Base-by-base conservation (phyloP, 257 asterid species). In the Pogostemon cablin region DNA sequence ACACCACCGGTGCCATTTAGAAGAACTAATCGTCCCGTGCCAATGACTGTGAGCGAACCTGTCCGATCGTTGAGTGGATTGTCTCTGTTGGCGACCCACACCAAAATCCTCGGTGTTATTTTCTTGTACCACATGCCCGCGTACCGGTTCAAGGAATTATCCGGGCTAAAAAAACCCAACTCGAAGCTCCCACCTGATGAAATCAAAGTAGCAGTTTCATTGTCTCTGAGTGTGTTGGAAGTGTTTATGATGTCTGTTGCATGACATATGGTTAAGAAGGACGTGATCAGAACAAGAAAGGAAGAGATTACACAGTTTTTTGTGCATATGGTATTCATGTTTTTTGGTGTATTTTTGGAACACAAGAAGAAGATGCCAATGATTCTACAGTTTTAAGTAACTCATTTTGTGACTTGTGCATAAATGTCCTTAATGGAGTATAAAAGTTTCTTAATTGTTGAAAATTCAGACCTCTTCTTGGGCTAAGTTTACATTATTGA, bases 61-160 rank as follows among this genome's bases (percentile, higher is more conserved):
- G 82, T 65, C 37, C 61, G 6, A 25, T 49, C 62, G 0, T 25
- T 53, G 9, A 82, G 46, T 2, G 89, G 88, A 34, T 25, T 34
- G 37, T 68, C 79, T 61, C 79, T 62, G 50, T 86, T 86, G 44
- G 82, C 84, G 20, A 86, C 85, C 91, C 88, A 86, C 4, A 83
- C 84, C 5, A 84, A 75, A 7, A 79, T 77, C 7, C 5, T 59
- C 9, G 2, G 7, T 9, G 63, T 9, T 1, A 81, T 59, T 46
- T 73, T 68, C 41, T 83, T 77, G 81, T 81, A 86, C 91, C 91
- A 79, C 50, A 83, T 81, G 0, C 86, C 88, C 1, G 83, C 77
- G 12, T 81, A 83, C 6, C 83, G 61, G 0, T n/a, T 12, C 0
- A 7, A 7, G 9, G 61, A 66, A 9, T 3, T 37, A 2, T 1